Percentiles rank a stretch among this genome's conserved stretches.
Evolutionary conservation across 2,329 filamentous ascomycete species (phyloP).

Genomic region (Tolypocladium tundrense): DNA sequence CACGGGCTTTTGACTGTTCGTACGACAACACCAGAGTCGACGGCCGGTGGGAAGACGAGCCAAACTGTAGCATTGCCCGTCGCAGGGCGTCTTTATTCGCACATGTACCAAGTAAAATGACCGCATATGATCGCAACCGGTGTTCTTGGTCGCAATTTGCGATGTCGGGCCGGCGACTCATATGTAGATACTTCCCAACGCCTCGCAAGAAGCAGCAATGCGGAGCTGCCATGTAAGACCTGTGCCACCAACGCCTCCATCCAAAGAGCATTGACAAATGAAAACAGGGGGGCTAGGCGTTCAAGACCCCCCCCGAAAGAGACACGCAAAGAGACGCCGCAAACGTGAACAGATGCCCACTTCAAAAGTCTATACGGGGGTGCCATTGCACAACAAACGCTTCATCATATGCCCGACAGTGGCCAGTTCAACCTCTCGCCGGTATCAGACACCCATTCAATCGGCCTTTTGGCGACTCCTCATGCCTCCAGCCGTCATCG

Average conservation of each 20-base stretch:
- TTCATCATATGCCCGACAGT: not conserved
- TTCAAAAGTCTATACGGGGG: not conserved
- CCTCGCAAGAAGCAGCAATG: not conserved
- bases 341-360: not conserved
- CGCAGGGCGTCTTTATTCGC: not conserved
- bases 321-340: not conserved
- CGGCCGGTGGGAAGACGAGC: not conserved
- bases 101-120: not conserved
- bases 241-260: not conserved
- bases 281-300: not conserved
- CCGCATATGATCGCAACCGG: not conserved
- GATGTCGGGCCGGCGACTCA: not conserved
- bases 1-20: too few species aligned
- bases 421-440: not conserved
- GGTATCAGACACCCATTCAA: not conserved
- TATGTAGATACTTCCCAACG: not conserved
- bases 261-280: not conserved
- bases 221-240: not conserved
- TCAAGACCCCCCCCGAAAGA: not conserved
- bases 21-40: not conserved
- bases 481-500: constrained; percentile 5
- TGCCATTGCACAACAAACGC: not conserved
- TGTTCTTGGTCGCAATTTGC: not conserved
- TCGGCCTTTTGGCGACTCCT: constrained; percentile 33
- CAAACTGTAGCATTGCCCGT: not conserved